Evolutionary conservation across 2,329 filamentous ascomycete species (phyloP).

Genomic region (Ceratocystis papillata): DNA sequence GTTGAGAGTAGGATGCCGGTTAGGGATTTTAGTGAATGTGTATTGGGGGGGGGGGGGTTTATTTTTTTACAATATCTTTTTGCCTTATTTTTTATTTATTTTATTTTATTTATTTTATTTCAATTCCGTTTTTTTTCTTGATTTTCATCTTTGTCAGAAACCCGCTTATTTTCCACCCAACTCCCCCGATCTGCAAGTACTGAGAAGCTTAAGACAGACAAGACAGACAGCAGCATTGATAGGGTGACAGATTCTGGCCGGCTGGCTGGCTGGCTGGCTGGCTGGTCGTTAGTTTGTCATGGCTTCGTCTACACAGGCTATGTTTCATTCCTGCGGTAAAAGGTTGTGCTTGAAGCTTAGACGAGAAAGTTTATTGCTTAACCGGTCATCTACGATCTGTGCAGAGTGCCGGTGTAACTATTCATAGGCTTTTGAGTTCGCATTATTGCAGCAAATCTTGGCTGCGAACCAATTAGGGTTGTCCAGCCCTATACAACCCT

Average conservation of each 20-base stretch:
- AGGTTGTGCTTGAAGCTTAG: neutral
- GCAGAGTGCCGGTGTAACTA: neutral
- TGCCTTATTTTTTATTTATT: neutral
- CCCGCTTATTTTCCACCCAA: neutral
- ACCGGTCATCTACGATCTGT: neutral
- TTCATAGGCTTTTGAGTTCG: constrained; percentile 2
- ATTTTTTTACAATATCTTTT: neutral
- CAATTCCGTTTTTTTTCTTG: neutral
- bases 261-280: neutral
- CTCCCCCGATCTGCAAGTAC: neutral
- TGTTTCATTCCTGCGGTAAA: constrained; percentile 1
- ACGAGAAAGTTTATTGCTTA: constrained; percentile 6
- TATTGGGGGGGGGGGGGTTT: neutral
- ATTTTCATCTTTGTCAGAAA: neutral
- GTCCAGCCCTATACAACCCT: constrained; percentile 9
- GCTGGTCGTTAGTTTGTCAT: neutral
- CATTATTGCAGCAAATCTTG: neutral
- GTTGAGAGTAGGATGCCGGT: too few species aligned
- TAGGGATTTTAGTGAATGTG: too few species aligned
- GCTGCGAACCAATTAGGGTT: neutral
- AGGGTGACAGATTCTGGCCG: neutral
- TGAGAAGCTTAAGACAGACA: neutral
- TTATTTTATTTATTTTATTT: neutral
- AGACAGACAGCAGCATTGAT: neutral
- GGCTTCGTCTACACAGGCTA: neutral